Percentiles rank a stretch among this genome's conserved stretches.
Conservation (phyloP, 208 protist species). For the Leptomonas seymouri region DNA sequence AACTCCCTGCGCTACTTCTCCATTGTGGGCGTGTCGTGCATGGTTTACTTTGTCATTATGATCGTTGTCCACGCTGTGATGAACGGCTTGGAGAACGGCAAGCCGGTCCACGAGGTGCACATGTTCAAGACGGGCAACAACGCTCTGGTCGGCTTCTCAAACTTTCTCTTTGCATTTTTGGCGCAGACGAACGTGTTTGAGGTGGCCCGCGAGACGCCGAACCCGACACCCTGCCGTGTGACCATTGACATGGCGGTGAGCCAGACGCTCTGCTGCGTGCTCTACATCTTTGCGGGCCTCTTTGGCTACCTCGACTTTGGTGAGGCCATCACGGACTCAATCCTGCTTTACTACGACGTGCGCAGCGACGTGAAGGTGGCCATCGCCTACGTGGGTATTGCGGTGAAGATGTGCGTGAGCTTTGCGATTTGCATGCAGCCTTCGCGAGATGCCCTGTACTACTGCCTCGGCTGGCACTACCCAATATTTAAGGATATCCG, state of each 20-base stretch:
- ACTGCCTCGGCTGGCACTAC: conserved; percentile 57
- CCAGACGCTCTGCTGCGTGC: conserved; percentile 60
- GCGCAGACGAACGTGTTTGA: conserved; percentile 82
- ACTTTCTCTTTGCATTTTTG: conserved; percentile 85
- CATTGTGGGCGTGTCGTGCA: conserved; percentile 66
- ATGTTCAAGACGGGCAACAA: conserved; percentile 70
- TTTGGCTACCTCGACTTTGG: conserved; percentile 87
- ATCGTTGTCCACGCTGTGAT: conserved; percentile 68
- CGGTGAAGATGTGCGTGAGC: conserved; percentile 74
- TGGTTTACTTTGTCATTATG: conserved; percentile 80
- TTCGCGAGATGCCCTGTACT: conserved; percentile 70
- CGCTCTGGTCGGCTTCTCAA: conserved; percentile 69
- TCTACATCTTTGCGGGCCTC: conserved; percentile 78
- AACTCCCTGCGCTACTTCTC: conserved; percentile 89
- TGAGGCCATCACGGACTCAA: conserved; percentile 47
- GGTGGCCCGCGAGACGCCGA: conserved; percentile 69
- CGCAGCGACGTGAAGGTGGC: conserved; percentile 50
- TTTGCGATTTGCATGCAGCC: conserved; percentile 83
- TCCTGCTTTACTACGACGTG: conserved; percentile 73
- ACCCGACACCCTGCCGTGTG: conserved; percentile 47
- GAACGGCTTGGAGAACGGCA: conserved; percentile 63
- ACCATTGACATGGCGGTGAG: conserved; percentile 56
- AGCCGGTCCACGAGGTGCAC: conserved; percentile 50
- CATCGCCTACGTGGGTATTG: conserved; percentile 69
- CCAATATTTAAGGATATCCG: conserved; percentile 49